Percentiles rank a stretch among this genome's conserved stretches.
phyloP scores from a whole-genome alignment of 441 rosid genomes.

The Populus trichocarpa region DNA sequence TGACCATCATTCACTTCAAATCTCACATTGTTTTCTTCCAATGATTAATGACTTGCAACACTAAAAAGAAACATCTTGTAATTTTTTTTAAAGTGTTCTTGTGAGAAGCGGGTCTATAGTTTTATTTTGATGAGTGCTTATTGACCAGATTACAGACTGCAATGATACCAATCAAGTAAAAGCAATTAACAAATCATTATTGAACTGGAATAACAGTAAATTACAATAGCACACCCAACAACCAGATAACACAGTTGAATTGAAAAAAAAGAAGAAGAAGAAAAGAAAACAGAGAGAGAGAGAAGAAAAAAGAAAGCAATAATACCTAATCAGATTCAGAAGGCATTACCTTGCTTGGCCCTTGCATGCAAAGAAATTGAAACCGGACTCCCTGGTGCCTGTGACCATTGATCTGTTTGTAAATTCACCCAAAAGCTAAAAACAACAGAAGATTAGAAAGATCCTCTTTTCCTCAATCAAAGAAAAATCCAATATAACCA shows the following conservation, averaged over 20 bases:
- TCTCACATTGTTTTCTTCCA: neutral
- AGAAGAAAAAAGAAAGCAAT: too few relatives aligned
- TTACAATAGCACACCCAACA: neutral
- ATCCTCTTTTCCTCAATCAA: neutral
- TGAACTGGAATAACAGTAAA: neutral
- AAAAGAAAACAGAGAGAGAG: too few relatives aligned
- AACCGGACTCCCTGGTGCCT: neutral
- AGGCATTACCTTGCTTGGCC: neutral
- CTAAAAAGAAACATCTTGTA: neutral
- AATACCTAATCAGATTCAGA: neutral
- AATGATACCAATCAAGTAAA: neutral
- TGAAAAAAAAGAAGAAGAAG: too few relatives aligned
- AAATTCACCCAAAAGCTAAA: neutral
- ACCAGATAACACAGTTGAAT: neutral
- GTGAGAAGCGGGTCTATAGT: neutral
- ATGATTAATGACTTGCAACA: neutral
- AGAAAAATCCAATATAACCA: neutral
- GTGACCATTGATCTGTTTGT: neutral
- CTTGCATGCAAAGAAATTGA: neutral
- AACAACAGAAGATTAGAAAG: neutral
- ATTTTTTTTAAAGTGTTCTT: neutral
- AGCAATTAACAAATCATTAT: neutral
- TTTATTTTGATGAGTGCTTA: neutral
- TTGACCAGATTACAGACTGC: neutral
- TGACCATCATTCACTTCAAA: neutral